Base-by-base conservation (phyloP, 306 rosid species). In the Prunus davidiana region DNA sequence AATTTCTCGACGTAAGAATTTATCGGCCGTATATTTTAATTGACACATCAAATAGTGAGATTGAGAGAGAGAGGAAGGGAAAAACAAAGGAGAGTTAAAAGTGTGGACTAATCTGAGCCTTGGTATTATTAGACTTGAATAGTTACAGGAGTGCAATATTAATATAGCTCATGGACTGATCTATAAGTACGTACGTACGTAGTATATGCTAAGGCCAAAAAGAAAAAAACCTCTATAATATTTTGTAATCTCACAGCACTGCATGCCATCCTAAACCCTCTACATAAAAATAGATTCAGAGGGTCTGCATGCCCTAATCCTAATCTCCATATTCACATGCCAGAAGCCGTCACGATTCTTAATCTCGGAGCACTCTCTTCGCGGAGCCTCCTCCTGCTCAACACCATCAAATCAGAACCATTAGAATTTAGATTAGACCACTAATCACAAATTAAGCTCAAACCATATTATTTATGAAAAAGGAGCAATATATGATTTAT, bases 221-320 rank as follows among this genome's bases (percentile, higher is more conserved):
- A 8, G 30, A 18, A 30, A 34, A 32, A 32, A 34, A 20, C 64
- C 22, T 32, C 50, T 54, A 13, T 12, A 3, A 13, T 12, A 12
- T 16, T 5, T 2, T 24, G 38, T 69, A 43, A 25, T 3, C 72
- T 3, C 72, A 10, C 45, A 27, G 61, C 46, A 60, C n/a, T 3
- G 38, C n/a, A 11, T 1, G 30, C 16, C 47, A 9, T 58, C 57
- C 68, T 18, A 19, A 38, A 32, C 12, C 12, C 34, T 79, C 87
- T 90, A 88, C 2, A 73, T 52, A 19, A 91, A 78, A 62, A 89
- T 77, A 51, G 90, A 82, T 84, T 96, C 96, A 49, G 55, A 61
- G 57, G 83, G 83, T 43, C 93, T 86, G 86, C 99, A 92, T 78
- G 87, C 87, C 81, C 91, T 88, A 72, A 96, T 80, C 84, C 97